Evolutionary conservation across 129 eudicot genomes (phyloP), one percentile per base, ranked within the genome.

Genomic region (Cynara cardunculus): DNA sequence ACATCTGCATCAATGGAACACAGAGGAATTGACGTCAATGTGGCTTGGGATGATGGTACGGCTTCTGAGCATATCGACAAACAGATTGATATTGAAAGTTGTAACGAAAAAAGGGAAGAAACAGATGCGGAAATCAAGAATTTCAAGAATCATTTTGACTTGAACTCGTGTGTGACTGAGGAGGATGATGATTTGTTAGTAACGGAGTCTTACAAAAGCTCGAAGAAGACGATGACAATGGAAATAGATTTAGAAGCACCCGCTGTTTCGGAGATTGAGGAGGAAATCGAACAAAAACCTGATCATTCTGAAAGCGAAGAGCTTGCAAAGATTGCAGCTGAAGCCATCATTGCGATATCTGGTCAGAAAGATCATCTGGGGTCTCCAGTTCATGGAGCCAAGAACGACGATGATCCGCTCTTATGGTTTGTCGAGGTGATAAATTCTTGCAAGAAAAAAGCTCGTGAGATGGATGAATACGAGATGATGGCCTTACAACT

Each of bases 171-270:
- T 76, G 65, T 82, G 68, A 87, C 74, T 0, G 95, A 92, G 73
- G 90, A 85, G 46, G 98, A 89, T 75, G 89, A 81, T 69, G 65
- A 67, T 25, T 39, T 39, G 26, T 71, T 84, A 13, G 68, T 77
- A 35, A 74, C 65, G 16, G 78, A 90, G 32, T 78, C 86, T 39
- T 72, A 71, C 22, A 81, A 65, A 74, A 87, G 72, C 79, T 74
- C 77, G 34, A 84, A 27, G 14, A 69, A 22, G 69, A 90, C 76
- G 82, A 31, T 30, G 30, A 72, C 73, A 18, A 44, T 91, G 22
- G 92, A 86, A 34, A 89, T 93, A 78, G 96, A 93, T 85, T 78
- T 93, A 66, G 98, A 93, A 91, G 94, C 89, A 39, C 93, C 95
- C 2, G 81, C 73, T n/a, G 75, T 73, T 76, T 74, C 30, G 8